Evolutionary conservation across 768 basidiomycete genomes (phyloP), one percentile per base, ranked within the genome.

Genomic region (Termitomyces sp.): DNA sequence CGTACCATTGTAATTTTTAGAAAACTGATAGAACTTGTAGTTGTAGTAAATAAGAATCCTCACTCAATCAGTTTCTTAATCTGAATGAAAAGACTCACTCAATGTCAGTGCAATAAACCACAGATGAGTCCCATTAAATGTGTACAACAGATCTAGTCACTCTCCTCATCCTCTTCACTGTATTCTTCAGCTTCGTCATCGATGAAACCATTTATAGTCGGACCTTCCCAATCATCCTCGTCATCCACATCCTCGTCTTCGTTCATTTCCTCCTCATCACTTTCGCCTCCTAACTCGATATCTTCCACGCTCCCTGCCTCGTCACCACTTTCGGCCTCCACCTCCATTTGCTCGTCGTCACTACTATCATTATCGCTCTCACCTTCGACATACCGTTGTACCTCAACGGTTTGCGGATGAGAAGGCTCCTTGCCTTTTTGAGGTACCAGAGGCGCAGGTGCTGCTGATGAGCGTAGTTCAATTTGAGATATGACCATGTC

Each of bases 401-500:
- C 77, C 53, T 69, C 67, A 43, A 67, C 70, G 44, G 71, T 67
- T 66, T 74, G 69, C 59, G 69, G 59, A 57, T 70, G 72, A 20
- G 68, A 56, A 46, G 66, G 63, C 18, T 70, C 60, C 60, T 75
- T 76, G 32, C 70, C 71, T 55, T 73, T 74, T 48, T 72, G 77
- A 16, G 77, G 72, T 16, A 76, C 70, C 47, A 85, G 68, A 5
- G 81, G 77, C 3, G 84, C 78, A 22, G 87, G 88, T 12, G 83
- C 82, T 14, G 79, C 75, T n/a, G 89, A 84, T 30, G 90, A 84
- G 22, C 95, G 84, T 74, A 94, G 81, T 69, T 95, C 91, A 56
- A 98, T 90, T 68, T 98, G 97, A 0, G 93, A 89, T 50, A 98
- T 79, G 24, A 97, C 92, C 77, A 94, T 90, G 67, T 98, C 96